Percentiles rank a stretch among this genome's conserved stretches.
Conservation (phyloP, 768 basidiomycete genomes). For the Tulasnella sp. region DNA sequence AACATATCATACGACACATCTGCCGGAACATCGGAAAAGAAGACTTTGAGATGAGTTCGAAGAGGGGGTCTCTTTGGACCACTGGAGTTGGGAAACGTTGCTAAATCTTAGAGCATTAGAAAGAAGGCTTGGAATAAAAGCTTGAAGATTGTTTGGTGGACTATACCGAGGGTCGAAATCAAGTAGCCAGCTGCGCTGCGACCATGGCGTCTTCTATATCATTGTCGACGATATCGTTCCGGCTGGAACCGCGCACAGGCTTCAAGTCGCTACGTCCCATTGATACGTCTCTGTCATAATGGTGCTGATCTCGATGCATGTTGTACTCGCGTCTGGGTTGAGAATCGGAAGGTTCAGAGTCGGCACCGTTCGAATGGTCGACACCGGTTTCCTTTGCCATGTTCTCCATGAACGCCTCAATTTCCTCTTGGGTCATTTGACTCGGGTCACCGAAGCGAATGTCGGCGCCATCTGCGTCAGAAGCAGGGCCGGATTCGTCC, state of each 20-base stretch:
- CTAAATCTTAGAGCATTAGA: too few relatives aligned
- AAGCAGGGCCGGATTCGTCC: conserved; percentile 6
- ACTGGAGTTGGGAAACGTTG: too few relatives aligned
- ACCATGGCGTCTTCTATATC: not conserved
- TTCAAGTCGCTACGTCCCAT: not conserved
- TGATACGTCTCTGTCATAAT: too few relatives aligned
- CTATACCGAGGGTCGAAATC: not conserved
- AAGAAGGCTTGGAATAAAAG: too few relatives aligned
- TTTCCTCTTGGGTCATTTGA: conserved; percentile 8
- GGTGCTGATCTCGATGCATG: not conserved
- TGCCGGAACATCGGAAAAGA: too few relatives aligned
- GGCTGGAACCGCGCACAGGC: not conserved
- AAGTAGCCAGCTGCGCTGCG: not conserved
- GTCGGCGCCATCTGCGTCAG: conserved; percentile 8
- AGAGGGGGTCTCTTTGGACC: too few relatives aligned
- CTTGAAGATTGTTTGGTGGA: too few relatives aligned
- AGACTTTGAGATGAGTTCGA: too few relatives aligned
- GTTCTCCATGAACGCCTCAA: conserved; percentile 9
- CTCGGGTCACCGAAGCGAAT: not conserved
- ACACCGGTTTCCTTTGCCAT: not conserved
- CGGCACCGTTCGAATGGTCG: not conserved
- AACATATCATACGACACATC: too few relatives aligned
- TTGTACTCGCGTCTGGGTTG: not conserved
- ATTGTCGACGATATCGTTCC: not conserved
- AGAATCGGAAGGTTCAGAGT: not conserved